These are phyloP conservation scores for Pseudogymnoascus verrucosus DNA, from an alignment of 2,329 filamentous ascomycete genomes.

Conservation along the genomic window DNA sequence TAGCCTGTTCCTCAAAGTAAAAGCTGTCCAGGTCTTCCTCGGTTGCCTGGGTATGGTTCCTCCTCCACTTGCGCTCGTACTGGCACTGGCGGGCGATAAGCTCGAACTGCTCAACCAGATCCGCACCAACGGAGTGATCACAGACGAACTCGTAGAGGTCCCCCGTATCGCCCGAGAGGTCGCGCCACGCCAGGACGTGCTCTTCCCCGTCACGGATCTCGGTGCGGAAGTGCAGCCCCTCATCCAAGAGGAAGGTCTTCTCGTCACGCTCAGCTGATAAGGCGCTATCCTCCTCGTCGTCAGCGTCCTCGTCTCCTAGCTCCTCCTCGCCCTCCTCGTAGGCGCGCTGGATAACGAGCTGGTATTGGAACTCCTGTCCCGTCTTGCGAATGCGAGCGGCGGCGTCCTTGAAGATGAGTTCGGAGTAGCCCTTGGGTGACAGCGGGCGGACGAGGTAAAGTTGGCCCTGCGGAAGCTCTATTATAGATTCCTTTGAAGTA, in stretches of 20 bases:
- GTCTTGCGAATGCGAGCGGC: constrained; percentile 87
- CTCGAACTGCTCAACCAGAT: constrained; percentile 73
- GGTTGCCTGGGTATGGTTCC: constrained; percentile 69
- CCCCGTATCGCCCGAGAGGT: constrained; percentile 84
- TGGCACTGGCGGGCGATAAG: constrained; percentile 84
- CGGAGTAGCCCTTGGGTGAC: constrained; percentile 94
- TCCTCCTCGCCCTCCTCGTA: constrained; percentile 98
- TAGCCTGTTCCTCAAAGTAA: constrained; percentile 61
- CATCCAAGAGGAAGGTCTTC: constrained; percentile 93
- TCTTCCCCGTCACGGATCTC: constrained; percentile 74
- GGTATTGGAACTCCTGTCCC: constrained; percentile 92
- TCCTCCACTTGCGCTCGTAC: constrained; percentile 92
- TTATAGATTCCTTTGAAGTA: constrained; percentile 72
- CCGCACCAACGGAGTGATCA: constrained; percentile 61
- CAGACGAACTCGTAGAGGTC: constrained; percentile 99
- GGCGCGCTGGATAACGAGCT: constrained; percentile 89
- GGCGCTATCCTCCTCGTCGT: constrained; percentile 72
- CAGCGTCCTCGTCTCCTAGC: constrained; percentile 79
- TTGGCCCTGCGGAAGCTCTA: constrained; percentile 91
- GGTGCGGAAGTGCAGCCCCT: constrained; percentile 77
- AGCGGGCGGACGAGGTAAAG: constrained; percentile 93
- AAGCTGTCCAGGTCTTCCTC: constrained; percentile 77
- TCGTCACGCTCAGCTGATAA: constrained; percentile 81
- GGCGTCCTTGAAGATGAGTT: constrained; percentile 97
- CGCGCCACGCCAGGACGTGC: constrained; percentile 87